Evolutionary conservation across 306 rosid genomes (phyloP).

Genomic region (Castanopsis chinensis): DNA sequence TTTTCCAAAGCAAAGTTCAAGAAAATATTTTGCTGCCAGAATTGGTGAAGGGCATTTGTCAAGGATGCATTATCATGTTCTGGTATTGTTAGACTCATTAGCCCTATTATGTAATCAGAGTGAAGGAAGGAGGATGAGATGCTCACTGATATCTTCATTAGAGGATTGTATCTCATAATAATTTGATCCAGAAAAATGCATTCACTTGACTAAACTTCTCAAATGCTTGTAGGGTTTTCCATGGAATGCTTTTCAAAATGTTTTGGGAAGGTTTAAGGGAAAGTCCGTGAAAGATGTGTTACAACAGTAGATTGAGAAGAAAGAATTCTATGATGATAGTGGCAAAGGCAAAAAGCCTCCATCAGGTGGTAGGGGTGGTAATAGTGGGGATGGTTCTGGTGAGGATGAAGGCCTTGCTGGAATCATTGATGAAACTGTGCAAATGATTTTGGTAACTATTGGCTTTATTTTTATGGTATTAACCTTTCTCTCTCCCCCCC

Average conservation of each 20-base stretch:
- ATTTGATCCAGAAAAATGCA: not conserved
- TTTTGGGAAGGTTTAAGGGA: constrained; percentile 48
- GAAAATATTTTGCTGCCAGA: too few relatives aligned
- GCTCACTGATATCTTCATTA: not conserved
- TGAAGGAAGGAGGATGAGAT: constrained; percentile 5
- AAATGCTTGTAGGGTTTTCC: constrained; percentile 42
- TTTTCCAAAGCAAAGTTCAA: too few relatives aligned
- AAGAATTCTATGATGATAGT: constrained; percentile 41
- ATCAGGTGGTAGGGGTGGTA: constrained; percentile 23
- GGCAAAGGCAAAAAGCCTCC: constrained; percentile 45
- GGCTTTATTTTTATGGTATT: constrained; percentile 72
- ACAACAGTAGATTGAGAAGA: constrained; percentile 53
- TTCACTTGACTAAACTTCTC: constrained; percentile 2
- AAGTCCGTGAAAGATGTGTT: constrained; percentile 59
- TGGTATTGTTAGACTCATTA: not conserved
- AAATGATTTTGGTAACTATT: constrained; percentile 66
- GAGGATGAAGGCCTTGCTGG: constrained; percentile 50
- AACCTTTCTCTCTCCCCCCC: not conserved
- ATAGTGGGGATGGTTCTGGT: constrained; percentile 35
- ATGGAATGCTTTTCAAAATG: constrained; percentile 45
- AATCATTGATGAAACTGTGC: constrained; percentile 59
- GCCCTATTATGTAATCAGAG: not conserved
- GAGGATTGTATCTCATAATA: not conserved
- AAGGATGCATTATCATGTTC: too few relatives aligned
- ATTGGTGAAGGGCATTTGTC: too few relatives aligned